Evolutionary conservation across 345 rosid species (phyloP).

Genomic region (Salix suchowensis): DNA sequence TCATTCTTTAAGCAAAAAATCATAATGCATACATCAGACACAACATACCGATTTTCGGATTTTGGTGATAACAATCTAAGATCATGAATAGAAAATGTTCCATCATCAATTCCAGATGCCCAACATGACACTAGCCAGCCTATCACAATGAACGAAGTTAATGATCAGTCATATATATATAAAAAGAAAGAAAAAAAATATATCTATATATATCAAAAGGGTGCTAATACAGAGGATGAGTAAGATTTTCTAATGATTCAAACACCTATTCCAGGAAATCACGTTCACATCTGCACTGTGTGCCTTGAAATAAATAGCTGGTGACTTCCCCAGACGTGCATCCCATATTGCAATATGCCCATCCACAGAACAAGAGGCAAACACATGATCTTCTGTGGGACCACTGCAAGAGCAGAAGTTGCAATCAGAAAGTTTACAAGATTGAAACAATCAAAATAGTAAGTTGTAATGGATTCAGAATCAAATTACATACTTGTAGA

Average conservation of each 20-base stretch:
- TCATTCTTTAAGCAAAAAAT: not conserved
- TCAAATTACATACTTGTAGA: conserved; percentile 47
- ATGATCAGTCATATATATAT: not conserved
- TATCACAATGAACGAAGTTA: conserved; percentile 24
- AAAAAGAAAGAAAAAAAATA: not conserved
- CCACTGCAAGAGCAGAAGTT: conserved; percentile 59
- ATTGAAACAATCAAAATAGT: not conserved
- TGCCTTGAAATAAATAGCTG: conserved; percentile 70
- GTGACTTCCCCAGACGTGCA: conserved; percentile 58
- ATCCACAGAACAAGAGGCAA: conserved; percentile 88
- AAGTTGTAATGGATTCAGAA: not conserved
- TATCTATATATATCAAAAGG: not conserved
- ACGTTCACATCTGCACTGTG: conserved; percentile 93
- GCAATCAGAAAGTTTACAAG: conserved; percentile 4
- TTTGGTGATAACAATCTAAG: conserved; percentile 50
- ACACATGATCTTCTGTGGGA: conserved; percentile 70
- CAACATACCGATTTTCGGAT: conserved; percentile 13
- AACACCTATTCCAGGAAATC: conserved; percentile 91
- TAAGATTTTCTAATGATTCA: not conserved
- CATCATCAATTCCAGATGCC: conserved; percentile 99
- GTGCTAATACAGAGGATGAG: not conserved
- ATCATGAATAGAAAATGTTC: conserved; percentile 86
- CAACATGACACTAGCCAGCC: conserved; percentile 87
- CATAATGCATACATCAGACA: not conserved
- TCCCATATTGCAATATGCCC: conserved; percentile 87